Evolutionary conservation across 345 rosid species (phyloP).

Genomic region (Bruguiera gymnorhiza): DNA sequence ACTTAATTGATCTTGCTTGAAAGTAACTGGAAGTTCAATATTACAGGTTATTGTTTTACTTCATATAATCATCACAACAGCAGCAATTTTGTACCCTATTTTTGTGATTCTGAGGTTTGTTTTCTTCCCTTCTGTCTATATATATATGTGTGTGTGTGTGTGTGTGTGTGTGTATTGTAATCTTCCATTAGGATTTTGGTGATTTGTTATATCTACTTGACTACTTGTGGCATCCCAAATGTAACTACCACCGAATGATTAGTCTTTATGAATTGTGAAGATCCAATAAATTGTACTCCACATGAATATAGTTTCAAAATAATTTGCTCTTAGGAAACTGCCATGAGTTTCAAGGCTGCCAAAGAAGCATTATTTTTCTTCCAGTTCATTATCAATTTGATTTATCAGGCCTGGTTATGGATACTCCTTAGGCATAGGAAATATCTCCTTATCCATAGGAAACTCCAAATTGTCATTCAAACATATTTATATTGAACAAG

Average conservation of each 20-base stretch:
- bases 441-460: no score
- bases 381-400: neutral
- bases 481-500: no score
- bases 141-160: no score
- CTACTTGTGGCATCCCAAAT: no score
- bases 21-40: conserved; percentile 17
- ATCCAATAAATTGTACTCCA: no score
- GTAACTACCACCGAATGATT: no score
- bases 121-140: conserved; percentile 2
- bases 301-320: neutral
- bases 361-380: neutral
- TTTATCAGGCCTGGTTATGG: no score
- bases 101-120: conserved; percentile 76
- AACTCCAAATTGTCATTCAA: no score
- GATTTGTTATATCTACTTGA: no score
- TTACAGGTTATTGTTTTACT: conserved; percentile 59
- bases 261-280: no score
- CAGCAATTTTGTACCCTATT: conserved; percentile 72
- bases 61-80: conserved; percentile 67
- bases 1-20: neutral
- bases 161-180: neutral
- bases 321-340: neutral
- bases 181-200: neutral
- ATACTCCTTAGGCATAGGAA: no score
- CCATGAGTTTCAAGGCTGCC: neutral